These are phyloP conservation scores for Adansonia grandidieri DNA, from an alignment of 441 rosid species.

Conservation along the genomic window DNA sequence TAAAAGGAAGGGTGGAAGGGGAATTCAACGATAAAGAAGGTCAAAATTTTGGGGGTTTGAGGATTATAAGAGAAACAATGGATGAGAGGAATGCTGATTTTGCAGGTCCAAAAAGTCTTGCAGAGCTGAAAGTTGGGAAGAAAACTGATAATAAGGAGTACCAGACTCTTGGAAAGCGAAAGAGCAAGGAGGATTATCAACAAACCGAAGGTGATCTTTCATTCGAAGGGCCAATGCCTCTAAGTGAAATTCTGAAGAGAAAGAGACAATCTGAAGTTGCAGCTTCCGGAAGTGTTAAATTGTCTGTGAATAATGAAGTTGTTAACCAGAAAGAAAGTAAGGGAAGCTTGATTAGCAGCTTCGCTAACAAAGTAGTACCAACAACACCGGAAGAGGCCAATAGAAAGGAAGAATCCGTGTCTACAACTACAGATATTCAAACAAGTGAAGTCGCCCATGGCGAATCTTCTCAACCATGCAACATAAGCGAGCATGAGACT, in stretches of 20 bases:
- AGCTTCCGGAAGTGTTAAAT: conserved; percentile 39
- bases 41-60: conserved; percentile 40
- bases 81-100: conserved; percentile 45
- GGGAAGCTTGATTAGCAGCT: conserved; percentile 23
- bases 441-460: conserved; percentile 32
- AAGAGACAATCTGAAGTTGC: conserved; percentile 63
- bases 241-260: conserved; percentile 82
- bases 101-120: conserved; percentile 63
- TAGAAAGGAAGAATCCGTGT: conserved; percentile 40
- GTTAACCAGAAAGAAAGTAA: conserved; percentile 32
- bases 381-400: conserved; percentile 29
- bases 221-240: conserved; percentile 87
- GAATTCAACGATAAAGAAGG: conserved; percentile 46
- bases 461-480: conserved; percentile 40
- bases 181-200: conserved; percentile 48
- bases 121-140: conserved; percentile 58
- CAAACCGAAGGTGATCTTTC: conserved; percentile 52
- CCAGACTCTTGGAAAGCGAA: conserved; percentile 58
- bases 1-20: conserved; percentile 56
- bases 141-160: conserved; percentile 43
- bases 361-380: not conserved
- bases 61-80: conserved; percentile 52
- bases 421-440: conserved; percentile 25
- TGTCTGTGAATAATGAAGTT: conserved; percentile 32
- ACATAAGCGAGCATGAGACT: conserved; percentile 40